Conservation (phyloP, 768 basidiomycete species). For the Cyathus striatus region DNA sequence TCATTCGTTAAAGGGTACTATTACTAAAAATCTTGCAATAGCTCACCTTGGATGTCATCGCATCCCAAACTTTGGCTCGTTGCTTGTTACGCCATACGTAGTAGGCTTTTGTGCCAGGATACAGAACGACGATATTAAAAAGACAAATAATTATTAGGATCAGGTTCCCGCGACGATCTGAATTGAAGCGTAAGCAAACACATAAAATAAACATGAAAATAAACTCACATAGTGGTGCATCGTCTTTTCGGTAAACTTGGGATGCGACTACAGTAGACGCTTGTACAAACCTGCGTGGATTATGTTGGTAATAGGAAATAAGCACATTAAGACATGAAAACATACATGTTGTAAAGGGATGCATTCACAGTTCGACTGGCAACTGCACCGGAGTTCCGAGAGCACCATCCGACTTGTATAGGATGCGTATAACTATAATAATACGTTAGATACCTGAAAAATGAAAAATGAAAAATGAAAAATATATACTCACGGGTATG, state of each 20-base stretch:
- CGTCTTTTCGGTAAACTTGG: constrained; percentile 54
- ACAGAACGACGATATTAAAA: constrained; percentile 47
- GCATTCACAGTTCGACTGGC: constrained; percentile 57
- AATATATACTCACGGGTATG: constrained; percentile 28
- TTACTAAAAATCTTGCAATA: background rate
- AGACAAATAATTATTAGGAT: constrained; percentile 46
- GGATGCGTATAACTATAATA: constrained; percentile 37
- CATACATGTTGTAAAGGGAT: constrained; percentile 53
- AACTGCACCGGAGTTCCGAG: constrained; percentile 54
- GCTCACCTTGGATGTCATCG: constrained; percentile 44
- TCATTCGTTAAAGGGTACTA: background rate
- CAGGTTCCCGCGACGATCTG: constrained; percentile 56
- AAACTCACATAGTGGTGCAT: constrained; percentile 47
- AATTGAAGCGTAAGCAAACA: background rate
- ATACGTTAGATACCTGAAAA: constrained; percentile 2
- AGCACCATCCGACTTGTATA: constrained; percentile 56
- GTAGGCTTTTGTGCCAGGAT: constrained; percentile 49
- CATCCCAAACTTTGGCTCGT: constrained; percentile 50
- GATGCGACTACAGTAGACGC: constrained; percentile 35
- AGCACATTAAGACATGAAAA: background rate
- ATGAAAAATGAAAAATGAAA: constrained; percentile 1
- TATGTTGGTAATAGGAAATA: background rate
- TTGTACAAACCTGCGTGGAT: constrained; percentile 14
- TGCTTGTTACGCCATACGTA: constrained; percentile 55
- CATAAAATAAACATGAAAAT: background rate